These are phyloP conservation scores for Metschnikowia shivogae DNA, from an alignment of 805 yeast species.

Conservation along the genomic window DNA sequence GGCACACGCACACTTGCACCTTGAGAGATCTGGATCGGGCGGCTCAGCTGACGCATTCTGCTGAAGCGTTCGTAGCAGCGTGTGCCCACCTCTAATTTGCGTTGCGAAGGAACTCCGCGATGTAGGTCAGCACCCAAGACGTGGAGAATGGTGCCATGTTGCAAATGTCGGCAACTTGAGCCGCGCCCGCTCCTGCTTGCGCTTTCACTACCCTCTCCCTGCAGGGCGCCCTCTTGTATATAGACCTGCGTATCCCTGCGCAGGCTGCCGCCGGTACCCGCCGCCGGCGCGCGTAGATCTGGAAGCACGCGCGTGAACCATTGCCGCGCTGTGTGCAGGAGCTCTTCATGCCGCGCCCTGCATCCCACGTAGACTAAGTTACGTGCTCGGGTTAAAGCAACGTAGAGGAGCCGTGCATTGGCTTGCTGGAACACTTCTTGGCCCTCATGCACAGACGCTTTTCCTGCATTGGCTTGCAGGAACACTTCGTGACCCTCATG, in stretches of 20 bases:
- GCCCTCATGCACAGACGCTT: neutral
- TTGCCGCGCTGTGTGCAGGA: slow-evolving; percentile 5
- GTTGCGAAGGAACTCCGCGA: slow-evolving; percentile 4
- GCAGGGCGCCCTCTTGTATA: neutral
- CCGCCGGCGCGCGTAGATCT: neutral
- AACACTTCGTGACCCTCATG: slow-evolving; percentile 1
- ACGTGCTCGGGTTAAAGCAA: slow-evolving; percentile 63
- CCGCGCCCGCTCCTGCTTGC: neutral
- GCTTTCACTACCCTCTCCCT: neutral
- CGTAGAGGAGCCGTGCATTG: slow-evolving; percentile 46
- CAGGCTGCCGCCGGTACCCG: neutral
- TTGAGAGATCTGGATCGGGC: neutral
- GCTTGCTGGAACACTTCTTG: neutral
- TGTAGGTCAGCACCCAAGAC: slow-evolving; percentile 2
- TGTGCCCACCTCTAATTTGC: slow-evolving; percentile 3
- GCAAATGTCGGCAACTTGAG: neutral
- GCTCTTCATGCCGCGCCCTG: slow-evolving; percentile 1
- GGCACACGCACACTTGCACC: too few species aligned
- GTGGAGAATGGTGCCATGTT: neutral
- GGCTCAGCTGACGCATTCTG: neutral
- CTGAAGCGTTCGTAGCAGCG: neutral
- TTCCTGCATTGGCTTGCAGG: neutral
- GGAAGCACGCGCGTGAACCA: slow-evolving; percentile 7
- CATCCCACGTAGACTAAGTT: slow-evolving; percentile 37
- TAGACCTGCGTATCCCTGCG: too few species aligned